phyloP scores from a whole-genome alignment of 2,329 filamentous ascomycete genomes.

The Botrytis tulipae region DNA sequence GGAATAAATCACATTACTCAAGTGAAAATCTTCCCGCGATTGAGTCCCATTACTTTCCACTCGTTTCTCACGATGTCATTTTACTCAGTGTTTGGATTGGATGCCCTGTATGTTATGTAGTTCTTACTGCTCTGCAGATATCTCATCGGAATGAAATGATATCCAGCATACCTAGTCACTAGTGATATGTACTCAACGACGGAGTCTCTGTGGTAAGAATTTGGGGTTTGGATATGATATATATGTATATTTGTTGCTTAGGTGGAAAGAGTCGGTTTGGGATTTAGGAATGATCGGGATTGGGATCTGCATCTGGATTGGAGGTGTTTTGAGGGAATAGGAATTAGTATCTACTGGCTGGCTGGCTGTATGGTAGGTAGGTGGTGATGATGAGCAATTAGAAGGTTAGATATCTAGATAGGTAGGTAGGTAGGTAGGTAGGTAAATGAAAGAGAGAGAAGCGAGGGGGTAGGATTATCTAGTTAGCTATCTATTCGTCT shows the following conservation, averaged over 20 bases:
- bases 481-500: too few species aligned
- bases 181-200: neutral
- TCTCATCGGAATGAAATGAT: rapidly evolving
- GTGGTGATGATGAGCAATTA: too few species aligned
- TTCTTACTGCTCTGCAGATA: rapidly evolving
- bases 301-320: too few species aligned
- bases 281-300: too few species aligned
- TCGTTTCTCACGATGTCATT: neutral
- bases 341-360: too few species aligned
- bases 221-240: too few species aligned
- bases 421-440: too few species aligned
- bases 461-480: too few species aligned
- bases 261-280: neutral
- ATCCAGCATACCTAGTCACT: neutral
- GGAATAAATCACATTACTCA: neutral
- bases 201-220: neutral
- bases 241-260: neutral
- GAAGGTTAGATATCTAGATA: too few species aligned
- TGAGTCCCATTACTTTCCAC: neutral
- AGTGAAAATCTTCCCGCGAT: neutral
- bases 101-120: neutral
- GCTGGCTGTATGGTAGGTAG: too few species aligned
- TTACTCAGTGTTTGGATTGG: neutral
- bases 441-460: too few species aligned
- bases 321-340: too few species aligned